Evolutionary conservation across 768 basidiomycete genomes (phyloP), one percentile per base, ranked within the genome.

Genomic region (Phylloporus sp.): DNA sequence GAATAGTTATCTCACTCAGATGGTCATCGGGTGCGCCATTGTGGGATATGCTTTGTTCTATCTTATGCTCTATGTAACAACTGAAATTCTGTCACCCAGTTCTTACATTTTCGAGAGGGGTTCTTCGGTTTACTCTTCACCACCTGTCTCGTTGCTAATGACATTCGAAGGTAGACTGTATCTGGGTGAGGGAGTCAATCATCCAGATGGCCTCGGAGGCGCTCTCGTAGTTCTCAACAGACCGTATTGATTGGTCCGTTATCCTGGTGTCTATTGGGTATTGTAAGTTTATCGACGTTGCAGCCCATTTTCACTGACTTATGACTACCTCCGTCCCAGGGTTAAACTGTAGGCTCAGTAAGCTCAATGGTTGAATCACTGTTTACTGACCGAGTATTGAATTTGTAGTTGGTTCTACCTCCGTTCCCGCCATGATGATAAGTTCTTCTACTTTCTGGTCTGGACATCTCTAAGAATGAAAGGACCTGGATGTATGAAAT

Each of bases 161-260:
- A 15, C 11, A 12, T n/a, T 6, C 13, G 26, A 40, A 60, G 59
- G 12, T 60, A 47, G 47, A 57, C 1, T 61, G 57, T 41, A 29
- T 60, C 20, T 61, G 59, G 59, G 59, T 60, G 2, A 34, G 57
- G 32, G 23, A 40, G 6, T 6, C 10, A 16, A 15, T 13, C 7
- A 28, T 16, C 1, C 8, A 16, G n/a, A n/a, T n/a, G n/a, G n/a
- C n/a, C 18, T 7, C 2, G 5, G 22, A 40, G 23, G 5, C 23
- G n/a, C 9, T 39, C 31, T 32, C 10, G 18, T 39, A 59, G 15
- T 28, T 26, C 60, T 52, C 2, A 36, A 9, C 20, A 10, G 9
- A 20, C 11, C 13, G 3, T 12, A 13, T 6, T 2, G n/a, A 27
- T 47, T 36, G 45, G 34, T 36, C 26, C 41, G 49, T 2, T 50